These are phyloP conservation scores for Halteria grandinella DNA, from an alignment of 73 alveolate species.

Conservation along the genomic window DNA sequence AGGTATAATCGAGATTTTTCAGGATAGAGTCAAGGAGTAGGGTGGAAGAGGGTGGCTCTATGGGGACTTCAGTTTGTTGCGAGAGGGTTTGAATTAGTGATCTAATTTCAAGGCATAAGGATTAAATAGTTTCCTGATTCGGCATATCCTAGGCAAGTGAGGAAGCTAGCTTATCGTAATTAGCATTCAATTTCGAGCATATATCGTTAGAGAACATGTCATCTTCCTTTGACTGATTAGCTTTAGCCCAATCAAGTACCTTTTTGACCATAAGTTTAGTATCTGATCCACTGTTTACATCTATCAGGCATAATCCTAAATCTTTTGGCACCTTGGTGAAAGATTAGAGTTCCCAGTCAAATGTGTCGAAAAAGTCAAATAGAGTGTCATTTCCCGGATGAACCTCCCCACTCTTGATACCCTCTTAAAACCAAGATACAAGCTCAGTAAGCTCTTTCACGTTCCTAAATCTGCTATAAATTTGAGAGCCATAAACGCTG, in stretches of 20 bases:
- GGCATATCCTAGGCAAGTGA: neutral
- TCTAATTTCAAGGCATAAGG: conserved; percentile 7
- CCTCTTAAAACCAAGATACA: neutral
- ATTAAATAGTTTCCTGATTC: neutral
- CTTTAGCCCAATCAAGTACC: conserved; percentile 34
- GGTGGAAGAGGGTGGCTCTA: conserved; percentile 29
- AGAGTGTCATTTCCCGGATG: neutral
- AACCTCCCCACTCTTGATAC: neutral
- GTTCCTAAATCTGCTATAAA: conserved; percentile 35
- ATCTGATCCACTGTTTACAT: conserved; percentile 53
- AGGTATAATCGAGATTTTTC: neutral
- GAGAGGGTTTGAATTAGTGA: neutral
- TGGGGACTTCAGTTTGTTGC: neutral
- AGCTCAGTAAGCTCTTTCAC: conserved; percentile 1
- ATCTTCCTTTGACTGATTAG: neutral
- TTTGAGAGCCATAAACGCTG: conserved; percentile 46
- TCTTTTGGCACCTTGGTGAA: neutral
- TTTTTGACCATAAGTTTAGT: conserved; percentile 25
- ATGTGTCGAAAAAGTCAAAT: neutral
- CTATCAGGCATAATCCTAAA: conserved; percentile 10
- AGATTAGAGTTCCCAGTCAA: neutral
- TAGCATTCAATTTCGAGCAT: neutral
- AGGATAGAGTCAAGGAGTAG: neutral
- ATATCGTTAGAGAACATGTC: conserved; percentile 12
- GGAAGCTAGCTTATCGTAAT: neutral